Conservation (phyloP, 2,329 filamentous ascomycete genomes). For the Aureobasidium sp. region DNA sequence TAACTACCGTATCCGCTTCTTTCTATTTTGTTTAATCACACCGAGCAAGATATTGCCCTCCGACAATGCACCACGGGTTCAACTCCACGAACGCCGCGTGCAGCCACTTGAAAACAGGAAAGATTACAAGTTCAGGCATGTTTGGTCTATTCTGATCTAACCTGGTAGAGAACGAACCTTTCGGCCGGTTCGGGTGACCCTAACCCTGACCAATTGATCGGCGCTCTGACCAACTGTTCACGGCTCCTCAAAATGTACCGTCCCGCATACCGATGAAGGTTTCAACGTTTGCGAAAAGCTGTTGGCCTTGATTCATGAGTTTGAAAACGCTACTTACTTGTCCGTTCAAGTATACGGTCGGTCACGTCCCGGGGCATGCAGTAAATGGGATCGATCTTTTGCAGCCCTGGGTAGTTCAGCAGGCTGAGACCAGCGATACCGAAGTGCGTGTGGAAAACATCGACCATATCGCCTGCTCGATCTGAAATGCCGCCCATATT, state of each 20-base stretch:
- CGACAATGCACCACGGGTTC: neutral
- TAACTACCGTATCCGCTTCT: too few relatives aligned
- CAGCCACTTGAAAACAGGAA: neutral
- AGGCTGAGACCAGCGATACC: slow-evolving; percentile 83
- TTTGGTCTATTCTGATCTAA: neutral
- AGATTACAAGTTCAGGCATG: neutral
- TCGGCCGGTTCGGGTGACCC: neutral
- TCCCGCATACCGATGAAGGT: neutral
- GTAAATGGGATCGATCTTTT: slow-evolving; percentile 81
- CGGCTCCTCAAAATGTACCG: neutral
- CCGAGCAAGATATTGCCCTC: neutral
- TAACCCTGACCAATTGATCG: neutral
- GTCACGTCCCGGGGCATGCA: slow-evolving; percentile 14
- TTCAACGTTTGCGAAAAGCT: neutral
- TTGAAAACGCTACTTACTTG: neutral
- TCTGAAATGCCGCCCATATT: slow-evolving; percentile 83
- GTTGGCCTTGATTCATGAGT: neutral
- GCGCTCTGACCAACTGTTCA: slow-evolving; percentile 4
- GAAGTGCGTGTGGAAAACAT: slow-evolving; percentile 94
- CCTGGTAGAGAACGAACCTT: neutral
- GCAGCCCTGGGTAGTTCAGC: slow-evolving; percentile 66
- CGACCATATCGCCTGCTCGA: slow-evolving; percentile 86
- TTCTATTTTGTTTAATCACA: neutral
- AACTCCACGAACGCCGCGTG: neutral
- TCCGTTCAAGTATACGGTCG: neutral